Conservation (phyloP, 495 filamentous ascomycete species). For the Trichodelitschia bisporula region DNA sequence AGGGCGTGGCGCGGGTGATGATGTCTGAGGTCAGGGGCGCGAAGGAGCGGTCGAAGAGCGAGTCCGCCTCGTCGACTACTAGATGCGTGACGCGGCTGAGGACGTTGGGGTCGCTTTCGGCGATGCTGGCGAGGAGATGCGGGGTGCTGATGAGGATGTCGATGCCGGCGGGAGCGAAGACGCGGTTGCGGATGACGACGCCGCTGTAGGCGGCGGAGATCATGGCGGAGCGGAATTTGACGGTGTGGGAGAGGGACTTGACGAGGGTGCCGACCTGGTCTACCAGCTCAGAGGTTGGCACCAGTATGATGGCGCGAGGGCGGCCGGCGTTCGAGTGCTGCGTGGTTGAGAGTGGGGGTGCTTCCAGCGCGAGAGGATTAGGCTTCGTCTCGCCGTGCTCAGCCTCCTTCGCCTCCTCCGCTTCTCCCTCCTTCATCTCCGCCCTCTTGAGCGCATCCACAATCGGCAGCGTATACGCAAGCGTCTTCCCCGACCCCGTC, state of each 20-base stretch:
- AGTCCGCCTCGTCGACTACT: conserved; percentile 85
- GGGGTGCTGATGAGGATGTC: conserved; percentile 77
- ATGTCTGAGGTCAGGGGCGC: conserved; percentile 54
- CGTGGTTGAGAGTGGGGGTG: no score
- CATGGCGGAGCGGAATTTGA: conserved; percentile 56
- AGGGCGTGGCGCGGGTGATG: conserved; percentile 49
- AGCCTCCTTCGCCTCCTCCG: conserved; percentile 21
- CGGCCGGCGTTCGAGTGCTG: conserved; percentile 39
- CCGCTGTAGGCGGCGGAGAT: conserved; percentile 54
- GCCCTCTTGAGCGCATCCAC: conserved; percentile 62
- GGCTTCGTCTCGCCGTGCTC: neutral
- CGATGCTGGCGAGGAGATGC: conserved; percentile 66
- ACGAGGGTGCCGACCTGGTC: conserved; percentile 54
- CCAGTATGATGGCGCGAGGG: conserved; percentile 61
- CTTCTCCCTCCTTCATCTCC: conserved; percentile 31
- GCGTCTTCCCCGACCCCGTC: conserved; percentile 89
- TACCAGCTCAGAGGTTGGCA: conserved; percentile 92
- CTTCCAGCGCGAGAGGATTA: neutral
- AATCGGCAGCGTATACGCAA: conserved; percentile 67
- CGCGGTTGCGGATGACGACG: conserved; percentile 58
- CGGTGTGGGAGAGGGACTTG: conserved; percentile 55
- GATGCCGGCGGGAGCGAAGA: conserved; percentile 60
- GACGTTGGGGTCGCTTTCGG: conserved; percentile 64
- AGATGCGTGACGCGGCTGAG: conserved; percentile 70
- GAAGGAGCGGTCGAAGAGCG: conserved; percentile 81